A percentile compares a stretch with the other conserved stretches of the same genome.
Evolutionary conservation across 768 basidiomycete species (phyloP).

Genomic region (Naematelia encephala): DNA sequence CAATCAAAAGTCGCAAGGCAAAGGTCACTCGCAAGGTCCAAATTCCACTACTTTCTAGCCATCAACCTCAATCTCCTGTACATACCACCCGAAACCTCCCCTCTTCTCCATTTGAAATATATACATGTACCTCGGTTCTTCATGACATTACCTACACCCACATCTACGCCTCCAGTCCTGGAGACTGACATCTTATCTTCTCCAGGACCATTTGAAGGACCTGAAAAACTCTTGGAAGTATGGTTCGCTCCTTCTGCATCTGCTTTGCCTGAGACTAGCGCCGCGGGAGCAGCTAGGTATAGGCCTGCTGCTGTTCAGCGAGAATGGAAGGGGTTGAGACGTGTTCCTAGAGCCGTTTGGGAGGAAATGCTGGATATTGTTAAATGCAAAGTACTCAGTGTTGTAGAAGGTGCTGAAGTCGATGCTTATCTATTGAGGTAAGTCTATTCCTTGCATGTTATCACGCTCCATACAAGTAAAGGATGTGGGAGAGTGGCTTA

Average conservation of each 20-base stretch:
- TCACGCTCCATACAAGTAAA: background rate
- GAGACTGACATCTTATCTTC: conserved; percentile 5
- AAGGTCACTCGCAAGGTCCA: too few species aligned
- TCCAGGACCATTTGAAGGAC: conserved; percentile 72
- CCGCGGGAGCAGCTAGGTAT: background rate
- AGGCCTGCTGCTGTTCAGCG: conserved; percentile 26
- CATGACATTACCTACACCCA: background rate
- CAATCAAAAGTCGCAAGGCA: too few species aligned
- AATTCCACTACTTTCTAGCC: too few species aligned
- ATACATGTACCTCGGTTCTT: background rate
- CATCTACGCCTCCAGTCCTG: background rate
- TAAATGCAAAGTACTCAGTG: conserved; percentile 90
- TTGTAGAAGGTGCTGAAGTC: conserved; percentile 78
- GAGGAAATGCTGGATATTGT: conserved; percentile 97
- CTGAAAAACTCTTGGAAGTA: conserved; percentile 92
- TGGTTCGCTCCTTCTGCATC: conserved; percentile 86
- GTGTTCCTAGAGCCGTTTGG: conserved; percentile 73
- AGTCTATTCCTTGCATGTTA: conserved; percentile 33
- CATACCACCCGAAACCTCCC: too few species aligned
- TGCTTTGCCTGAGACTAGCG: conserved; percentile 54
- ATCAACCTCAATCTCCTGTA: too few species aligned
- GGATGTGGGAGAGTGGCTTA: background rate
- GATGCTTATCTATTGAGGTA: conserved; percentile 97
- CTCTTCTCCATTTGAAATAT: too few species aligned
- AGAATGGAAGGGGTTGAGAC: conserved; percentile 68